A percentile compares a stretch with the other conserved stretches of the same genome.
Conservation (phyloP, 2,329 filamentous ascomycete species). For the Bisporella sp. region DNA sequence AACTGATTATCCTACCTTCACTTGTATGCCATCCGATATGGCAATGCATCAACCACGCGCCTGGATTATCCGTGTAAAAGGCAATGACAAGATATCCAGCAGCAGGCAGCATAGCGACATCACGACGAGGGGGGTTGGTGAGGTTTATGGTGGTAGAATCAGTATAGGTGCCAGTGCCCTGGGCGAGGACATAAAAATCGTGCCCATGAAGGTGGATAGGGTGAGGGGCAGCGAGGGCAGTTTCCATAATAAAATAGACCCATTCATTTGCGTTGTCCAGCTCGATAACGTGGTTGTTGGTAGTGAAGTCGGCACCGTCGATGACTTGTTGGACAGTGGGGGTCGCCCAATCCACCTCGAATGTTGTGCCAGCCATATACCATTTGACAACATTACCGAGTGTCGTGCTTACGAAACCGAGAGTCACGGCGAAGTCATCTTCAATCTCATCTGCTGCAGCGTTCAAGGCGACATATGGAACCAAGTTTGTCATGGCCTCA, state of each 20-base stretch:
- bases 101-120: conserved; percentile 39
- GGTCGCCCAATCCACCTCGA: not conserved
- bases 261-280: not conserved
- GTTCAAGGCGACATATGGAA: conserved; percentile 31
- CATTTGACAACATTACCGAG: not conserved
- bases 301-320: not conserved
- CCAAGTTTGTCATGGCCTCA: conserved; percentile 13
- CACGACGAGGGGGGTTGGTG: conserved; percentile 42
- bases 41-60: conserved; percentile 20
- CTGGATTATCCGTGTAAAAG: conserved; percentile 23
- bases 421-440: not conserved
- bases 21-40: conserved; percentile 42
- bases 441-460: not conserved
- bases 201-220: not conserved
- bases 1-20: conserved; percentile 28
- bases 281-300: not conserved
- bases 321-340: not conserved
- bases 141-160: conserved; percentile 7
- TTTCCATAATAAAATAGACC: not conserved
- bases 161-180: too few relatives aligned
- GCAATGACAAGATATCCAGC: conserved; percentile 21
- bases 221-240: not conserved
- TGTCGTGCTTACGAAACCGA: not conserved
- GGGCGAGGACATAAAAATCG: too few relatives aligned
- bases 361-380: not conserved